Percentiles rank a stretch among this genome's conserved stretches.
These are phyloP conservation scores for Saturnispora sanitii DNA, from an alignment of 805 yeast genomes.

Conservation along the genomic window DNA sequence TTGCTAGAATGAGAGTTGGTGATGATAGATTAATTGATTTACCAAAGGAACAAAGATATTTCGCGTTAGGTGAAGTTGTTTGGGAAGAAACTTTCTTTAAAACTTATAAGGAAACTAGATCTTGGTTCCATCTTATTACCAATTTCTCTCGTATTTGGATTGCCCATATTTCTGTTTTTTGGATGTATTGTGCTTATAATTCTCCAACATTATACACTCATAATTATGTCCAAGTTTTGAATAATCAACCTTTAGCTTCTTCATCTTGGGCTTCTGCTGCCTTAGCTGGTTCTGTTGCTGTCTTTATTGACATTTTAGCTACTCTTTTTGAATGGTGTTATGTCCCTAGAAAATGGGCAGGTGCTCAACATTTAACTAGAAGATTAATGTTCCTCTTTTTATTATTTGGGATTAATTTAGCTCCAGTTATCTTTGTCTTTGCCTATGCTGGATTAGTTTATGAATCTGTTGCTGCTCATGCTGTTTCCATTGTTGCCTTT, in stretches of 20 bases:
- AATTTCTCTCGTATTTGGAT: constrained; percentile 98
- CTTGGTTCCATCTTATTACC: constrained; percentile 93
- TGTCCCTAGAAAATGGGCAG: constrained; percentile 98
- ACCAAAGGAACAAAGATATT: constrained; percentile 82
- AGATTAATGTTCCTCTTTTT: constrained; percentile 67
- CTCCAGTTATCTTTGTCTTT: constrained; percentile 79
- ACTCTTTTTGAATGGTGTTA: constrained; percentile 90
- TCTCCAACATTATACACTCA: constrained; percentile 86
- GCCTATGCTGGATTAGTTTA: constrained; percentile 63
- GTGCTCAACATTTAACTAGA: constrained; percentile 93
- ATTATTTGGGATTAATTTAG: constrained; percentile 64
- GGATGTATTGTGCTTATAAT: constrained; percentile 93
- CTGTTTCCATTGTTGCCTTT: constrained; percentile 79
- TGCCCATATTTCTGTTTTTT: constrained; percentile 77
- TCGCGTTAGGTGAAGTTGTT: constrained; percentile 80
- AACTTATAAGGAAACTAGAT: constrained; percentile 90
- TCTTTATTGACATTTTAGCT: constrained; percentile 72
- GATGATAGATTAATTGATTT: constrained; percentile 86
- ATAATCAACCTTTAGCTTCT: constrained; percentile 84
- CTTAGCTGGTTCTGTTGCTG: constrained; percentile 84
- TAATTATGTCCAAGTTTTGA: constrained; percentile 70
- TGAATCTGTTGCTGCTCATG: constrained; percentile 61
- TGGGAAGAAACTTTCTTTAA: constrained; percentile 92
- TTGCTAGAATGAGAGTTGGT: constrained; percentile 79
- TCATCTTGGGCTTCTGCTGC: constrained; percentile 91